Evolutionary conservation across 108 stramenopile genomes (phyloP), one percentile per base, ranked within the genome.

Genomic region (Chaetoceros tenuissimus): DNA sequence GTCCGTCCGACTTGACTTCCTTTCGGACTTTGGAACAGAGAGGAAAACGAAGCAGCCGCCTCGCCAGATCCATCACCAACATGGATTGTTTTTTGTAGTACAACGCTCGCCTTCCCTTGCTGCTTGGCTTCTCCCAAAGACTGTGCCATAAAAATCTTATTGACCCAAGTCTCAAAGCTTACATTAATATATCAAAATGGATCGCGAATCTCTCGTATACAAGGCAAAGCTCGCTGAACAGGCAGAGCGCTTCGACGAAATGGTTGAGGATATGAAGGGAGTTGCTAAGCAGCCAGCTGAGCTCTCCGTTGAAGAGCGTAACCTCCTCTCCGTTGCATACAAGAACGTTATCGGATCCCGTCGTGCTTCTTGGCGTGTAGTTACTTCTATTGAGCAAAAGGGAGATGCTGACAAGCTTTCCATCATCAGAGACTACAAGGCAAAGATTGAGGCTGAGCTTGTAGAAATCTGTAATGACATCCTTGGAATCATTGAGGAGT

Each of bases 211-310:
- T 55, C 84, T 89, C 53, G 94, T 95, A 17, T 89, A 87, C 87
- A 82, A 82, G 74, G 98, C 98, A 71, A 98, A 99, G 91, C 94
- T 99, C 57, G 97, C 97, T 58, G 98, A 99, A 69, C 97, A 99
- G 75, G 98, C 97, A 51, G 97, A 98, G 74, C 94, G 97, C 53
- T 96, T 92, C 76, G 92, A 94, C 64, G 95, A 96, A 63, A 94
- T 94, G 95, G 92, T 94, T 25, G 59, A 67, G 48, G 86, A 98
- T 88, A 98, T 98, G 97, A 98, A 98, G 92, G 89, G 93, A 25
- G 96, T 99, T 48, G 97, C 99, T 62, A 73, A 87, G 66, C 91
- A 94, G 72, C 91, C 97, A 24, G 87, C 90, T 64, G 96, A 99
- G 80, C 92, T 99, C 58, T 93, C 96, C 60, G 99, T 99, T 22